Evolutionary conservation across 2,329 filamentous ascomycete species (phyloP), one percentile per base, ranked within the genome.

Genomic region (Raffaelea albimanens): DNA sequence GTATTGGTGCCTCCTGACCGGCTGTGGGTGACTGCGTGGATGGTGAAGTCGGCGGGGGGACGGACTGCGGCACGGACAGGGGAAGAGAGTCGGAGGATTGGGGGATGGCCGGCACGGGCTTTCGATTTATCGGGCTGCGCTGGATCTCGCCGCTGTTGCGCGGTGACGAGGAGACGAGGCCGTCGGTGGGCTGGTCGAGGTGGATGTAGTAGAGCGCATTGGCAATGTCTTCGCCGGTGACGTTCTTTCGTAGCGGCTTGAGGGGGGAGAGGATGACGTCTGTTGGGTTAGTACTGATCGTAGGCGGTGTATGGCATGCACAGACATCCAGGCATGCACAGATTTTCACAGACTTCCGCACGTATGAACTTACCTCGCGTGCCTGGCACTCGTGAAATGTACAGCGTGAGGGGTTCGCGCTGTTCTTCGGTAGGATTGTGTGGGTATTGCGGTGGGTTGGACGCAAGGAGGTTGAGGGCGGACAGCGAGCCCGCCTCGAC

Each of bases 191-290:
- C 2, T 75, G 72, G 50, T 87, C 77, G 36, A 94, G 76, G 65
- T 97, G 91, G 46, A 96, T 71, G 61, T 93, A 97, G 67, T 97
- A 98, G 5, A 98, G 74, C 14, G 85, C 95, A 57, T 82, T 87
- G 48, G 84, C 80, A 43, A 98, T 83, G 61, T 96, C 91, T 61
- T 90, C 83, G 40, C 79, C 82, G 0, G 88, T 94, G 53, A 98
- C 87, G 51, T 88, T 91, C 63, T 93, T 95, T 39, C 84, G 75
- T 45, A 86, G 82, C 2, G 93, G 93, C 61, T 95, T 95, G 53
- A 93, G 76, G 1, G 93, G 87, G 1, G 91, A 94, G 41, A 98
- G 79, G 57, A 96, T 94, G 49, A 96, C 77, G 73, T 96, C 91
- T 93, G 40, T 57, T 11, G 18, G 22, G 5, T 39, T 38, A 31